phyloP scores from a whole-genome alignment of 169 alveolate genomes.

The Cryptosporidium sp. region DNA sequence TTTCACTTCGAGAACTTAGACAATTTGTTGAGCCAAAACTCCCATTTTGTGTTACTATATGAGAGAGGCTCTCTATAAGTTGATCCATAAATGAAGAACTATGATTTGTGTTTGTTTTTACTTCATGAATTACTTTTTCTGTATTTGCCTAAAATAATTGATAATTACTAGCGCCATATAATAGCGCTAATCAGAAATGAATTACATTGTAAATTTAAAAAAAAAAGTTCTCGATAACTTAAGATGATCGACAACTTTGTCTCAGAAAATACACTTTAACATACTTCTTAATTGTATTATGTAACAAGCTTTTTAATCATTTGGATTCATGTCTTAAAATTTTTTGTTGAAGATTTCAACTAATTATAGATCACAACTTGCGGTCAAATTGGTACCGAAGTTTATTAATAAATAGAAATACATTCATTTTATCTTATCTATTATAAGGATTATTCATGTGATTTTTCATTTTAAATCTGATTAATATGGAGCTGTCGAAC shows the following conservation, averaged over 20 bases:
- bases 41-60: constrained; percentile 11
- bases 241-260: too few species aligned
- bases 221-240: not conserved
- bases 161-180: constrained; percentile 6
- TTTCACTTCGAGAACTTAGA: not conserved
- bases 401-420: not conserved
- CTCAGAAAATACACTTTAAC: not conserved
- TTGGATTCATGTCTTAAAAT: not conserved
- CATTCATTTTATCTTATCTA: not conserved
- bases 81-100: constrained; percentile 52
- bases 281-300: not conserved
- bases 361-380: constrained; percentile 11
- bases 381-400: constrained; percentile 35
- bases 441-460: not conserved
- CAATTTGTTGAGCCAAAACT: not conserved
- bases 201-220: not conserved
- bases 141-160: not conserved
- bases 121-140: constrained; percentile 20
- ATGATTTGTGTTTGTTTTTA: not conserved
- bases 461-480: not conserved
- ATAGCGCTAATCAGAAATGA: not conserved
- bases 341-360: not conserved
- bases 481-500: constrained; percentile 7
- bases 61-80: constrained; percentile 65
- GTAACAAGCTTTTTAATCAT: not conserved